Percentiles rank a stretch among this genome's conserved stretches.
Evolutionary conservation across 1,139 yeast genomes (phyloP).

Genomic region (Hyphopichia khmerensis): DNA sequence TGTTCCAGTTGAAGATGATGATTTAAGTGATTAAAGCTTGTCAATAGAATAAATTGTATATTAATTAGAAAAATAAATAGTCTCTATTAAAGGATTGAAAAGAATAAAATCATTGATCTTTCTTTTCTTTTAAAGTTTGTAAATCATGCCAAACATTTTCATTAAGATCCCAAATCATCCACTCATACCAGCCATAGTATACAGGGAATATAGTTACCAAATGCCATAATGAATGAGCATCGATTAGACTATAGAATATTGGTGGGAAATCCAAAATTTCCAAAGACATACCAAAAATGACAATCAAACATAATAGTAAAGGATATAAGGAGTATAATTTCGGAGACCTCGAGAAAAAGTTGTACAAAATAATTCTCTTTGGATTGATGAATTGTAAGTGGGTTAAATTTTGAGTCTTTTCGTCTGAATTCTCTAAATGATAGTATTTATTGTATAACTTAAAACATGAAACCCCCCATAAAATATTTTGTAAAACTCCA

Average conservation of each 20-base stretch:
- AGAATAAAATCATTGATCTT: slow-evolving; percentile 9
- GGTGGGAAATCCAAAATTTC: slow-evolving; percentile 92
- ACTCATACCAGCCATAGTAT: slow-evolving; percentile 46
- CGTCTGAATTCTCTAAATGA: slow-evolving; percentile 17
- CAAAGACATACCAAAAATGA: slow-evolving; percentile 74
- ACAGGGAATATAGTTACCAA: slow-evolving; percentile 69
- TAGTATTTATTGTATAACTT: slow-evolving; percentile 34
- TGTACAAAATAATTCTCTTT: slow-evolving; percentile 24
- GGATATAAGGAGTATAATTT: slow-evolving; percentile 46
- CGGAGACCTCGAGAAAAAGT: slow-evolving; percentile 37
- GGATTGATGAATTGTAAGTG: slow-evolving; percentile 29
- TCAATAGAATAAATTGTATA: slow-evolving; percentile 1
- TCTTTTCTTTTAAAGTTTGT: slow-evolving; percentile 12
- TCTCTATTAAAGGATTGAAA: neutral
- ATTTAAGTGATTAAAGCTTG: slow-evolving; percentile 14
- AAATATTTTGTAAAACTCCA: slow-evolving; percentile 73
- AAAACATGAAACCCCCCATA: slow-evolving; percentile 32
- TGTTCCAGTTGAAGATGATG: slow-evolving; percentile 37
- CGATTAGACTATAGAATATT: slow-evolving; percentile 57
- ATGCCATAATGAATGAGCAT: slow-evolving; percentile 96
- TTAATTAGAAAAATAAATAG: neutral
- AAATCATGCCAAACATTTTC: slow-evolving; percentile 31
- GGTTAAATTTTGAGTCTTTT: slow-evolving; percentile 9
- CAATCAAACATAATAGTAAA: slow-evolving; percentile 44
- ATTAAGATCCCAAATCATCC: slow-evolving; percentile 46